Base-by-base conservation (phyloP, 164 flowering plant species). In the Stephania japonica region DNA sequence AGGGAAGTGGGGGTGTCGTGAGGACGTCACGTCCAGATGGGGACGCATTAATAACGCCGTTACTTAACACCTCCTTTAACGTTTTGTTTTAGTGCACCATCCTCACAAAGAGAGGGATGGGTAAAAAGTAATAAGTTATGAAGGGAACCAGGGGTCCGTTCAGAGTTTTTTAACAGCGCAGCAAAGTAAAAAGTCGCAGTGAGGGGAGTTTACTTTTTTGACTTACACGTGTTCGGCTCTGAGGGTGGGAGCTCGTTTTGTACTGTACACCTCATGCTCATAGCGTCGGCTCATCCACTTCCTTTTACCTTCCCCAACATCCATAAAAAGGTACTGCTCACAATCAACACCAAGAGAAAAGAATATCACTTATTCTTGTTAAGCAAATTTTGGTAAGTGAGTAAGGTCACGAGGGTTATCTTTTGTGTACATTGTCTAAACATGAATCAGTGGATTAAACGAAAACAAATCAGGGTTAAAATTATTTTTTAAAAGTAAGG, bases 21-120 rank as follows among this genome's bases (percentile, higher is more conserved):
- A 64, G 68, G 70, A 78, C 80, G 80, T 78, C 80, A 78, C 74
- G 49, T 78, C 76, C 25, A 62, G 74, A 77, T 70, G 73, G 70
- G 73, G 80, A 77, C 74, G 73, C 38, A 71, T 71, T 71, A 59
- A 71, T 32, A 69, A 44, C 25, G 59, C 25, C 43, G 72, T 26
- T 42, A 13, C 42, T 25, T 16, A 4, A 38, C 42, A 9, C 10
- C 10, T 65, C 42, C 19, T 0, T 13, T 19, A 19, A 16, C 59
- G 14, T 50, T 50, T 10, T 6, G 4, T 50, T 50, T 50, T 7
- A 13, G 19, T 5, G 0, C 59, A 50, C 59, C 11, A 14, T 19
- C 59, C 19, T 10, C 8, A 50, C 59, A 13, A 4, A 50, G 59
- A 50, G 59, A 19, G 38, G 38, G 38, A 32, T 32, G 1, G 38